Percentiles rank a stretch among this genome's conserved stretches.
phyloP scores from a whole-genome alignment of 163 green algal genomes.

The Scenedesmus sp. region DNA sequence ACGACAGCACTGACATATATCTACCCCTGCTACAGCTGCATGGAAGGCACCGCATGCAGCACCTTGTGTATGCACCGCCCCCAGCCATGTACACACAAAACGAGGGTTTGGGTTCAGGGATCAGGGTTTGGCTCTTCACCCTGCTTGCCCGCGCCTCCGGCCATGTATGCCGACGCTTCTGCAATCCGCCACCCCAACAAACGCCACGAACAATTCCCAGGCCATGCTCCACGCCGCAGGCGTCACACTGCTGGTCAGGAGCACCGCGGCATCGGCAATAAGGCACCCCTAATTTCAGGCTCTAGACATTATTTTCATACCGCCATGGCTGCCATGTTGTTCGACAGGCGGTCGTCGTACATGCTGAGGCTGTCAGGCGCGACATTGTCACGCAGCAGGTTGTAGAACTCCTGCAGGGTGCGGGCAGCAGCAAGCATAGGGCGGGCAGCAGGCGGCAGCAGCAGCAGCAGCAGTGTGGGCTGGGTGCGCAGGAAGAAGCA shows the following conservation, averaged over 20 bases:
- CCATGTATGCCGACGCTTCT: not conserved
- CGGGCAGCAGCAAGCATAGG: not conserved
- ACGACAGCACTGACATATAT: no score
- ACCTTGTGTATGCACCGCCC: not conserved
- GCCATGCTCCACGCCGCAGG: not conserved
- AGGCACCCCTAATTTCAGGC: not conserved
- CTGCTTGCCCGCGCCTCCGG: not conserved
- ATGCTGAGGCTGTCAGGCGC: constrained; percentile 72
- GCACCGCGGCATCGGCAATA: not conserved
- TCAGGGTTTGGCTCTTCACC: not conserved
- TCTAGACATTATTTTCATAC: not conserved
- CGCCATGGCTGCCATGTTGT: constrained; percentile 34
- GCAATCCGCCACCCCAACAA: not conserved
- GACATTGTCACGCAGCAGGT: constrained; percentile 70
- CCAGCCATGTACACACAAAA: no score
- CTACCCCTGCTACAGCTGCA: no score
- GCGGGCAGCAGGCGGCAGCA: not conserved
- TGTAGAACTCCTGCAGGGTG: constrained; percentile 72
- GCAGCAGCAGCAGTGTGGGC: not conserved
- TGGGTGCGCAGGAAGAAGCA: not conserved
- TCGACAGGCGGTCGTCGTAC: constrained; percentile 70
- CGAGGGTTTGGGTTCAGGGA: no score
- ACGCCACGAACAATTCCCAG: not conserved
- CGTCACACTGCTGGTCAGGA: not conserved
- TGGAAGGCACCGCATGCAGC: not conserved